A percentile compares a stretch with the other conserved stretches of the same genome.
These are phyloP conservation scores for Rhodofomes roseus DNA, from an alignment of 1,284 basidiomycete genomes.

Conservation along the genomic window DNA sequence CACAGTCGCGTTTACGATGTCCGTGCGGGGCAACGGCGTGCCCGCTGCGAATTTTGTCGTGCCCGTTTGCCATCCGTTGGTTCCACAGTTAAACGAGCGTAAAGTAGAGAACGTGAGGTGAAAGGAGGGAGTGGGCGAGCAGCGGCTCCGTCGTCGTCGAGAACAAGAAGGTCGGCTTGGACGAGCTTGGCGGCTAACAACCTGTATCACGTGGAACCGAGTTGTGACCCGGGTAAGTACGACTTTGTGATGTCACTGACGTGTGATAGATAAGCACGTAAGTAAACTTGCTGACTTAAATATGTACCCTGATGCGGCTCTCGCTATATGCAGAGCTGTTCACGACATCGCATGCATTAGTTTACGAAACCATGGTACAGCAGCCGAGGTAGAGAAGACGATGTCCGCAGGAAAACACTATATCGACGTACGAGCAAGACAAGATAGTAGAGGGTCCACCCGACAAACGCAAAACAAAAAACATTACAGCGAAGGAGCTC, in stretches of 20 bases:
- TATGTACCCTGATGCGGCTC: too few species aligned
- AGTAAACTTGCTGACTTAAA: too few species aligned
- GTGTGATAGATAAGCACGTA: too few species aligned
- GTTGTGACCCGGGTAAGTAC: background rate
- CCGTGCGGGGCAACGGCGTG: slow-evolving; percentile 14
- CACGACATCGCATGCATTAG: background rate
- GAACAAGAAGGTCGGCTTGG: background rate
- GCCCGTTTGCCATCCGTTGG: slow-evolving; percentile 13
- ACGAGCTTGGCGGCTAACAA: background rate
- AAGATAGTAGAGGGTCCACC: background rate
- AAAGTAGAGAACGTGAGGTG: background rate
- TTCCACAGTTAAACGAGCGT: slow-evolving; percentile 1
- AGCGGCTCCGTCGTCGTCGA: background rate
- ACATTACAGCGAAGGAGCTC: background rate
- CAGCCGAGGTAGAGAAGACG: background rate
- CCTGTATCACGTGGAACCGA: too few species aligned
- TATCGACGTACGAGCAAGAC: background rate
- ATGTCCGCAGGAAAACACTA: background rate
- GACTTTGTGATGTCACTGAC: background rate
- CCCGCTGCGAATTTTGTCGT: slow-evolving; percentile 18
- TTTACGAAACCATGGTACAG: background rate
- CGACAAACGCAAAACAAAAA: background rate
- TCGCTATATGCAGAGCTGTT: too few species aligned
- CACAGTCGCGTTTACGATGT: slow-evolving; percentile 18
- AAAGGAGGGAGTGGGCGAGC: slow-evolving; percentile 1